These are phyloP conservation scores for Globisporangium abappressorium DNA, from an alignment of 352 stramenopile genomes.

Conservation along the genomic window DNA sequence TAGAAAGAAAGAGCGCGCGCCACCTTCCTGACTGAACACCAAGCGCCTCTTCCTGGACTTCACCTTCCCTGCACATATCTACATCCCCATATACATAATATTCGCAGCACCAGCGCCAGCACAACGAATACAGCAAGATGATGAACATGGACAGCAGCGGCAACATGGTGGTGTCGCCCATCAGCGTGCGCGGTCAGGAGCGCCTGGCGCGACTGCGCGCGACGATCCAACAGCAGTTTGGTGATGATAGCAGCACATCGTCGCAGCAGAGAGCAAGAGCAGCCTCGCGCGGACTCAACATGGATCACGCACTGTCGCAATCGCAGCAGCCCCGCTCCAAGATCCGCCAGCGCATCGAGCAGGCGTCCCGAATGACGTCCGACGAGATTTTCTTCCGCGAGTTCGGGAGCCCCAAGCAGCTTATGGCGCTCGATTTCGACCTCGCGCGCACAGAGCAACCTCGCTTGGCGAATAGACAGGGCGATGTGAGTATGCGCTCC, in stretches of 20 bases:
- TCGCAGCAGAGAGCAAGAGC: background rate
- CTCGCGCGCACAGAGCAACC: slow-evolving; percentile 25
- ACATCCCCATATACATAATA: background rate
- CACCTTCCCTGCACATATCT: background rate
- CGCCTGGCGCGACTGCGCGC: slow-evolving; percentile 36
- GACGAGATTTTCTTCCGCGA: slow-evolving; percentile 69
- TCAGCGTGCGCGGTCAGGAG: slow-evolving; percentile 37
- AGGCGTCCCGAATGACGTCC: slow-evolving; percentile 36
- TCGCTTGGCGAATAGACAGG: background rate
- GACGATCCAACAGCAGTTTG: slow-evolving; percentile 46
- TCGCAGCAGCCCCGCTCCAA: slow-evolving; percentile 22
- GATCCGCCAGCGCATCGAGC: slow-evolving; percentile 49
- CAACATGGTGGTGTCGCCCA: slow-evolving; percentile 38
- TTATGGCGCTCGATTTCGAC: slow-evolving; percentile 40
- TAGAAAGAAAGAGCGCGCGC: background rate
- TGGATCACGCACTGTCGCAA: background rate
- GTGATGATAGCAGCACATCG: background rate
- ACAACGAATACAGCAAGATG: slow-evolving; percentile 1
- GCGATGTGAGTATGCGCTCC: background rate
- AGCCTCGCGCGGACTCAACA: slow-evolving; percentile 6
- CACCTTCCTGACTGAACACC: background rate
- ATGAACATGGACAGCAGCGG: slow-evolving; percentile 16
- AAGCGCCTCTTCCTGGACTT: background rate
- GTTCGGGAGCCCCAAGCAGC: slow-evolving; percentile 53
- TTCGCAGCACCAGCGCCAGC: background rate